Conservation (phyloP, 2,329 filamentous ascomycete genomes). For the Ilyonectria sp. region DNA sequence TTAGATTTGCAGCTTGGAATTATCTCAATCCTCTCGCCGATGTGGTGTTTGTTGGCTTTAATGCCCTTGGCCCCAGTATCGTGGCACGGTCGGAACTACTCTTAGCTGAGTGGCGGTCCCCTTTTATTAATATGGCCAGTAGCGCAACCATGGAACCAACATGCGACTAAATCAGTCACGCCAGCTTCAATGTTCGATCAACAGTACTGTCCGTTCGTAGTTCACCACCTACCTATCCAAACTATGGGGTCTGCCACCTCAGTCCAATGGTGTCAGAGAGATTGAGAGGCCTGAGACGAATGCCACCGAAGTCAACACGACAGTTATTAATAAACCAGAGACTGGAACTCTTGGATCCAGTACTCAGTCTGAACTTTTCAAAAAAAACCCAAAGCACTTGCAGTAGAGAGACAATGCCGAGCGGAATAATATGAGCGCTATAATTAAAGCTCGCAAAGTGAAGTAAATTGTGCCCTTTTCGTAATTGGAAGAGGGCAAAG, state of each 20-base stretch:
- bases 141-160: neutral
- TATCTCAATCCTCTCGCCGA: too few species aligned
- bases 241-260: conserved; percentile 17
- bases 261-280: neutral
- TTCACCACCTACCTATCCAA: conserved; percentile 14
- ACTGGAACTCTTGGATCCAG: neutral
- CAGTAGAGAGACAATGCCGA: conserved; percentile 31
- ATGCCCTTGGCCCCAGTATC: too few species aligned
- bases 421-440: conserved; percentile 37
- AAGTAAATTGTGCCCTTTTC: neutral
- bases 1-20: too few species aligned
- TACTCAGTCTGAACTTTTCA: conserved; percentile 36
- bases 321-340: conserved; percentile 15
- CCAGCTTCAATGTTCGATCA: conserved; percentile 3
- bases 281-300: conserved; percentile 1
- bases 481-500: neutral
- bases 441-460: neutral
- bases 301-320: neutral
- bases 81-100: conserved; percentile 1
- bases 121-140: neutral
- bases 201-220: neutral
- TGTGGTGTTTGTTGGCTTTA: too few species aligned
- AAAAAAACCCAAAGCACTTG: conserved; percentile 19
- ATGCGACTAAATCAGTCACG: neutral
- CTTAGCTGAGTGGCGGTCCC: neutral